These are phyloP conservation scores for Saprolegnia diclina DNA, from an alignment of 352 stramenopile genomes.

Conservation along the genomic window DNA sequence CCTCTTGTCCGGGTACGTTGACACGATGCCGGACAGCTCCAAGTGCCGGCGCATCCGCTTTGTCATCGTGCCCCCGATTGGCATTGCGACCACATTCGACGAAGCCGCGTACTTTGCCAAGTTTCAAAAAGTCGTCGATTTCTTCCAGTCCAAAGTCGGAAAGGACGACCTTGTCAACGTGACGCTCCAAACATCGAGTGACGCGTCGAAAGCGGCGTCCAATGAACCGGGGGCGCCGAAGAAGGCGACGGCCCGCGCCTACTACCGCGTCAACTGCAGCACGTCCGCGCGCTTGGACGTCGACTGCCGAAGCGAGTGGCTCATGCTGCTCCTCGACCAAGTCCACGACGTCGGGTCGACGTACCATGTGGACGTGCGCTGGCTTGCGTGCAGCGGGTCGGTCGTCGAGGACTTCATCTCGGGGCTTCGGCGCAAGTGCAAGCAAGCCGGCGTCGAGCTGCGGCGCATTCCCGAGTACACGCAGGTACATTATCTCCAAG, in stretches of 20 bases:
- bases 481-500: constrained; percentile 59
- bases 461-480: constrained; percentile 72
- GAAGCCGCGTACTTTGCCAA: constrained; percentile 29
- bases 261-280: constrained; percentile 29
- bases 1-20: constrained; percentile 65
- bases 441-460: constrained; percentile 59
- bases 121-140: constrained; percentile 61
- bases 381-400: constrained; percentile 71
- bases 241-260: background rate
- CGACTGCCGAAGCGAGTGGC: constrained; percentile 66
- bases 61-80: constrained; percentile 44
- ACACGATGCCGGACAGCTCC: constrained; percentile 62
- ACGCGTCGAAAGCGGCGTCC: background rate
- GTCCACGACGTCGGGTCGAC: constrained; percentile 48
- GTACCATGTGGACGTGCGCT: constrained; percentile 69
- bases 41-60: constrained; percentile 72
- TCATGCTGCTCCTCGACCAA: constrained; percentile 63
- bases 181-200: constrained; percentile 29
- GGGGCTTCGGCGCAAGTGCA: constrained; percentile 52
- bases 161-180: constrained; percentile 46
- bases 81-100: constrained; percentile 29
- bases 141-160: constrained; percentile 52
- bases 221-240: background rate
- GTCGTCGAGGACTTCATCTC: constrained; percentile 69
- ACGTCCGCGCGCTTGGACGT: constrained; percentile 34